Conservation (phyloP, 148 eudicot genomes). For the Nyssa sinensis region DNA sequence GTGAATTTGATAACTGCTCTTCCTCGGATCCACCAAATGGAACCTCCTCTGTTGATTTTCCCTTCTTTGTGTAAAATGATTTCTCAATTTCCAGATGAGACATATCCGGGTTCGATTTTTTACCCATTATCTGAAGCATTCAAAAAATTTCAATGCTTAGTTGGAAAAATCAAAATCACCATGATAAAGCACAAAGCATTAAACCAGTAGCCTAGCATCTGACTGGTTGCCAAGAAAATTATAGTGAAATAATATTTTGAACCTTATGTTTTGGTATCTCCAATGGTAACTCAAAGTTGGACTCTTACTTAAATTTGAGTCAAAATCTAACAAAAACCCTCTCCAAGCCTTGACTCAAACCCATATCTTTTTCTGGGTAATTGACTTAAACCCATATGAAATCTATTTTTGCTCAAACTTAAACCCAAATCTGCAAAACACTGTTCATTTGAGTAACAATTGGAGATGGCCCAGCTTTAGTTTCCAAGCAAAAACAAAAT, state of each 20-base stretch:
- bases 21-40: constrained; percentile 60
- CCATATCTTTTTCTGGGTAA: no score
- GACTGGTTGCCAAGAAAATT: neutral
- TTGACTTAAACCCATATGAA: no score
- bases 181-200: neutral
- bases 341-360: no score
- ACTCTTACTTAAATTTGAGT: no score
- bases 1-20: constrained; percentile 30
- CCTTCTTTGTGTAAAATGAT: constrained; percentile 60
- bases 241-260: neutral
- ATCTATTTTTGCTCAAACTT: no score
- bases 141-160: constrained; percentile 9
- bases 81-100: constrained; percentile 83
- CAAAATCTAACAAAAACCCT: no score
- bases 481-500: neutral
- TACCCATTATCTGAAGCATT: constrained; percentile 71
- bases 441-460: no score
- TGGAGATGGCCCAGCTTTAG: no score
- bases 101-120: constrained; percentile 66
- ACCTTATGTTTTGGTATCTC: neutral
- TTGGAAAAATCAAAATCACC: neutral
- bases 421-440: no score
- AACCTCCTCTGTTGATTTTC: constrained; percentile 69
- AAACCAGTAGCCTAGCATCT: neutral
- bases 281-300: no score